A percentile compares a stretch with the other conserved stretches of the same genome.
Conservation (phyloP, 257 asterid genomes). For the Datura wrightii region DNA sequence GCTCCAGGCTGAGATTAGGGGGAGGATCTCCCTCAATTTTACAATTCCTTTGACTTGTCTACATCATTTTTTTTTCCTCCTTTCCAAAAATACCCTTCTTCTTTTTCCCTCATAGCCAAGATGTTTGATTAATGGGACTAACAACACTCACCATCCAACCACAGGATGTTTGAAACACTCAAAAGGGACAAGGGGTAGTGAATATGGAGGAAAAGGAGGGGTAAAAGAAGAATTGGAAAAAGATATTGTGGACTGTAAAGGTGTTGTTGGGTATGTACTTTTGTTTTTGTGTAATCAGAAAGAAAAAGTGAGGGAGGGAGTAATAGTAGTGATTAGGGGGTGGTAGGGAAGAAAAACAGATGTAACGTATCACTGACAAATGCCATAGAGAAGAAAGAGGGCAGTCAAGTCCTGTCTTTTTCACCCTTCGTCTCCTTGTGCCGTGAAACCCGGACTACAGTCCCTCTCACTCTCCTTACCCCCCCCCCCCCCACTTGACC, state of each 20-base stretch:
- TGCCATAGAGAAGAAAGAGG: constrained; percentile 34
- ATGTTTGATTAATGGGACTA: too few species aligned
- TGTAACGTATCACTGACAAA: constrained; percentile 89
- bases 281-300: background rate
- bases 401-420: constrained; percentile 67
- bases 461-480: constrained; percentile 43
- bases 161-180: too few species aligned
- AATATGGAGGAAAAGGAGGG: background rate
- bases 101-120: background rate
- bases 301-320: background rate
- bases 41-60: constrained; percentile 48
- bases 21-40: constrained; percentile 47
- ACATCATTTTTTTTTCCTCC: background rate
- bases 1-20: constrained; percentile 18
- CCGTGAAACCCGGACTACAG: constrained; percentile 96
- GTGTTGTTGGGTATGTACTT: background rate
- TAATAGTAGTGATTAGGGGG: background rate
- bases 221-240: background rate
- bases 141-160: too few species aligned
- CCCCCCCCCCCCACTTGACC: background rate
- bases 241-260: background rate
- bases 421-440: constrained; percentile 77
- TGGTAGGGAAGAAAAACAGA: constrained; percentile 49
- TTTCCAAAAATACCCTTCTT: constrained; percentile 24
- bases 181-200: background rate